Evolutionary conservation across 2,329 filamentous ascomycete species (phyloP).

Genomic region (Cladosporium sp.): DNA sequence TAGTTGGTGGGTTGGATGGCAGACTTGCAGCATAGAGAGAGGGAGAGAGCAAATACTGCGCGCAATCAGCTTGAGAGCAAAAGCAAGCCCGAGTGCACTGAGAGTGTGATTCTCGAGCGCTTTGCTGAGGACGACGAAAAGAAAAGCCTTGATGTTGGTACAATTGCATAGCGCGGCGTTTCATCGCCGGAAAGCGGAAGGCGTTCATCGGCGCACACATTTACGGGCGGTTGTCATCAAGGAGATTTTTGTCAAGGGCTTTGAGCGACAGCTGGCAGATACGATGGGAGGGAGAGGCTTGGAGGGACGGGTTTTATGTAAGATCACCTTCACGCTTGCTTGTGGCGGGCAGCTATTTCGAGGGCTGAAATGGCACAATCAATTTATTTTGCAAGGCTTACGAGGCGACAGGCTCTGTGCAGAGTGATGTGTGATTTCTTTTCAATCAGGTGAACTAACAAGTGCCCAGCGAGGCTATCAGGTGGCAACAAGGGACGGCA

Average conservation of each 20-base stretch:
- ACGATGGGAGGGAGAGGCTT: background rate
- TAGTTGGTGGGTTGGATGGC: background rate
- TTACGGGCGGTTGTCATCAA: no score
- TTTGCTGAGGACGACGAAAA: background rate
- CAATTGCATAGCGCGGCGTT: constrained; percentile 1
- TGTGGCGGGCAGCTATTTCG: background rate
- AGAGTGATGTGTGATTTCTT: no score
- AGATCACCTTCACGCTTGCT: background rate
- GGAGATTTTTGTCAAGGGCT: no score
- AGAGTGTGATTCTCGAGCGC: background rate
- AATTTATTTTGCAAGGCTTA: no score
- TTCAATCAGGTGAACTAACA: no score
- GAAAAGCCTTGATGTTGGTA: constrained; percentile 1
- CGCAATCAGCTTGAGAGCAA: background rate
- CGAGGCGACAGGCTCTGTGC: no score
- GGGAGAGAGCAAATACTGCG: no score
- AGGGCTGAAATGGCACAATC: no score
- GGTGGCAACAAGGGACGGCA: no score
- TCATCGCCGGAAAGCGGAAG: background rate
- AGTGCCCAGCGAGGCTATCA: no score
- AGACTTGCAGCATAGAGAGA: background rate
- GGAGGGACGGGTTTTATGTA: background rate
- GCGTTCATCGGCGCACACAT: background rate
- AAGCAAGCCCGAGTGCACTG: background rate
- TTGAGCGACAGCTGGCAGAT: background rate